Percentiles rank a stretch among this genome's conserved stretches.
Evolutionary conservation across 2,329 filamentous ascomycete species (phyloP).

Genomic region (Capronia americana): DNA sequence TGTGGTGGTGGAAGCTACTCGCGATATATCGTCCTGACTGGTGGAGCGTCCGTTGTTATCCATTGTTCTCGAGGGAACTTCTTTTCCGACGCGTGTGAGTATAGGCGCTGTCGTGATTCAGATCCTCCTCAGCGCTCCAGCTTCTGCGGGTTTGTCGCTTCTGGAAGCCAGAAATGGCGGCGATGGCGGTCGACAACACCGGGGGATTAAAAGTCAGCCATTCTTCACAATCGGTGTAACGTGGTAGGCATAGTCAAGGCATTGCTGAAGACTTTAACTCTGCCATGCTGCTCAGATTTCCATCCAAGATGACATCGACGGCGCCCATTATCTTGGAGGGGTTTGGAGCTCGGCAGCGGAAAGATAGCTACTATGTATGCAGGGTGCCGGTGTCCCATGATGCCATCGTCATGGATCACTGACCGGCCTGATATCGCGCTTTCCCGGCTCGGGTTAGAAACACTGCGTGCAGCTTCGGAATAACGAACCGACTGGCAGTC

Average conservation of each 20-base stretch:
- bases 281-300: not conserved
- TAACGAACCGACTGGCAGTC: not conserved
- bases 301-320: conserved; percentile 2
- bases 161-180: not conserved
- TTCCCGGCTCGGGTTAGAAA: not conserved
- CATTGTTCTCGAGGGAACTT: not conserved
- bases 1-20: not conserved
- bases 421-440: not conserved
- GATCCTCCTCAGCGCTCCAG: not conserved
- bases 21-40: conserved; percentile 16
- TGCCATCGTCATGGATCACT: conserved; percentile 7
- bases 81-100: not conserved
- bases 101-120: not conserved
- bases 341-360: not conserved
- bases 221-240: not conserved
- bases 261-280: not conserved
- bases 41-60: conserved; percentile 15
- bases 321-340: not conserved
- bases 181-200: not conserved
- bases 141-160: not conserved
- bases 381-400: conserved; percentile 5
- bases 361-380: not conserved
- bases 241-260: not conserved
- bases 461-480: not conserved
- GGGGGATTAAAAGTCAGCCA: not conserved